Conservation (phyloP, 805 yeast genomes). For the Wilhelminamyces savonicus region DNA sequence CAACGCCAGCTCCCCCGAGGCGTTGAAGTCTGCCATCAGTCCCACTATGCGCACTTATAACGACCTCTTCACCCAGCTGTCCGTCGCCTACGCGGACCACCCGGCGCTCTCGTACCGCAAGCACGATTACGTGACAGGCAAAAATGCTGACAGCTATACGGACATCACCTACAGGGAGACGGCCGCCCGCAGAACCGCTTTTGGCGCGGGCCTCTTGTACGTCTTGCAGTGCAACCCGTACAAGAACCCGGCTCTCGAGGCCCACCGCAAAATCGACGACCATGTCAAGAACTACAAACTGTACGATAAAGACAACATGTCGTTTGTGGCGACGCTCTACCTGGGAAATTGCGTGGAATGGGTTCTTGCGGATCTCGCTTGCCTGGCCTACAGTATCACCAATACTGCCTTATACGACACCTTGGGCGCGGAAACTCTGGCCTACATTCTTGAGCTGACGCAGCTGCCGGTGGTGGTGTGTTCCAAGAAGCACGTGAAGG, state of each 20-base stretch:
- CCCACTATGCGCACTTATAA: constrained; percentile 39
- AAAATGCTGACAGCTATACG: constrained; percentile 24
- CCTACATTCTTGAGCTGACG: constrained; percentile 26
- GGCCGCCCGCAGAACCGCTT: constrained; percentile 19
- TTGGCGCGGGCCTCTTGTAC: constrained; percentile 37
- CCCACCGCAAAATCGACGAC: constrained; percentile 16
- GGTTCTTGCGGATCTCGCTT: constrained; percentile 30
- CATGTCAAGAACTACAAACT: constrained; percentile 7
- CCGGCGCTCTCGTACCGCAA: constrained; percentile 44
- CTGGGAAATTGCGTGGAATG: constrained; percentile 32
- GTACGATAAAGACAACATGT: constrained; percentile 14
- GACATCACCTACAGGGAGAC: constrained; percentile 24
- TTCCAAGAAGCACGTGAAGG: constrained; percentile 5
- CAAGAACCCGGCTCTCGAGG: constrained; percentile 8
- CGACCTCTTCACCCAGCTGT: constrained; percentile 39
- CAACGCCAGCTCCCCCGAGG: constrained; percentile 19
- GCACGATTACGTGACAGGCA: constrained; percentile 17
- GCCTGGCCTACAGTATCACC: constrained; percentile 26
- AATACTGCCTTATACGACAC: constrained; percentile 37
- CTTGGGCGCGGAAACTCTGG: constrained; percentile 29
- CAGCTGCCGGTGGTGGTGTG: constrained; percentile 11
- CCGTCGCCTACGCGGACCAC: constrained; percentile 23
- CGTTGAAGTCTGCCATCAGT: constrained; percentile 33
- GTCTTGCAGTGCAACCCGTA: constrained; percentile 14
- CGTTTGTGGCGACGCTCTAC: constrained; percentile 28